Evolutionary conservation across 208 protist genomes (phyloP).

Genomic region (Vickermania spadyakhi): DNA sequence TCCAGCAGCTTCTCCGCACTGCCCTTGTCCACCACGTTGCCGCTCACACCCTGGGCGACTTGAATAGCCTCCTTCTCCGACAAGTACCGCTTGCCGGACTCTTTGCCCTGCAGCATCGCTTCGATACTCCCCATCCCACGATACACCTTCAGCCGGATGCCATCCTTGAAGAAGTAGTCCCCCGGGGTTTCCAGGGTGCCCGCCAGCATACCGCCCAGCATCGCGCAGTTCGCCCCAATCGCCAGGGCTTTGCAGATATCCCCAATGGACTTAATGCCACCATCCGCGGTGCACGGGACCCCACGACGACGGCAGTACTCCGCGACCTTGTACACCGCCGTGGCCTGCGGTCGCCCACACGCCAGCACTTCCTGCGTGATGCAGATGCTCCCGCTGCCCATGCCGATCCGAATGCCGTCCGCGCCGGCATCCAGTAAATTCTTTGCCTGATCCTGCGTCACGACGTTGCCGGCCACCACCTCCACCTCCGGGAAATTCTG

Average conservation of each 20-base stretch:
- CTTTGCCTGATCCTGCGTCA: slow-evolving; percentile 94
- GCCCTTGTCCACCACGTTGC: slow-evolving; percentile 90
- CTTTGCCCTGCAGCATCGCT: slow-evolving; percentile 90
- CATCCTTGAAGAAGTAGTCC: slow-evolving; percentile 90
- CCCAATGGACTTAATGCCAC: slow-evolving; percentile 89
- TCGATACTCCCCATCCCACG: slow-evolving; percentile 95
- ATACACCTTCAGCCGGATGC: slow-evolving; percentile 92
- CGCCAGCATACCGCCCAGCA: slow-evolving; percentile 89
- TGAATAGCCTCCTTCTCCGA: slow-evolving; percentile 86
- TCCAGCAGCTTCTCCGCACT: slow-evolving; percentile 70
- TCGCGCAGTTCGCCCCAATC: slow-evolving; percentile 83
- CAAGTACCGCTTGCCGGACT: slow-evolving; percentile 85
- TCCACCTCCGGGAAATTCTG: slow-evolving; percentile 68
- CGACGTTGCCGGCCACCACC: slow-evolving; percentile 95
- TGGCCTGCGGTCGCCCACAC: slow-evolving; percentile 94
- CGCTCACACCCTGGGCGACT: slow-evolving; percentile 90
- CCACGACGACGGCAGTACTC: slow-evolving; percentile 81
- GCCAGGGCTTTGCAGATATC: slow-evolving; percentile 95
- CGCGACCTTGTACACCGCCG: slow-evolving; percentile 91
- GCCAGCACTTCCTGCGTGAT: slow-evolving; percentile 95
- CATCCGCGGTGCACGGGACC: slow-evolving; percentile 93
- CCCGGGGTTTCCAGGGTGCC: slow-evolving; percentile 90
- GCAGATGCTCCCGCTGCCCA: slow-evolving; percentile 98
- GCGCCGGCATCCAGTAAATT: slow-evolving; percentile 95
- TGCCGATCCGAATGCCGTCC: slow-evolving; percentile 96